These are phyloP conservation scores for Suillus plorans DNA, from an alignment of 768 basidiomycete genomes.

Conservation along the genomic window DNA sequence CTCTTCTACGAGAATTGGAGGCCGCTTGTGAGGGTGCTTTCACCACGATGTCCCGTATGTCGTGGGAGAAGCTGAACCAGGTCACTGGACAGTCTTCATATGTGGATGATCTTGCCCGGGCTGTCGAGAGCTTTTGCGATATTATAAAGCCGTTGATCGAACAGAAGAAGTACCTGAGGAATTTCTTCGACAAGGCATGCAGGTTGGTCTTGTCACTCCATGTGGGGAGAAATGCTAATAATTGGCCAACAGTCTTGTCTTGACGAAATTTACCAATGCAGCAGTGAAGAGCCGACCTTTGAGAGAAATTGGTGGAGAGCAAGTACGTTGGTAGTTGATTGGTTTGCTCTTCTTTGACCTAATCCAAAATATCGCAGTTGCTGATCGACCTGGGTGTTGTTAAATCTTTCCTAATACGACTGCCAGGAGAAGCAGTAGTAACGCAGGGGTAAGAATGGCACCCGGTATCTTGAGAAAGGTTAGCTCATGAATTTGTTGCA, in stretches of 20 bases:
- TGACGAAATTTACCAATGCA: slow-evolving; percentile 86
- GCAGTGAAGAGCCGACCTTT: slow-evolving; percentile 90
- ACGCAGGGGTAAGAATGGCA: slow-evolving; percentile 49
- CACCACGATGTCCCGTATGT: slow-evolving; percentile 68
- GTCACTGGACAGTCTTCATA: slow-evolving; percentile 89
- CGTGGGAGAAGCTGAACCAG: slow-evolving; percentile 77
- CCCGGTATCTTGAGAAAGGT: slow-evolving; percentile 5
- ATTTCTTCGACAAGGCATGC: slow-evolving; percentile 90
- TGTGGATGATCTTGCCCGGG: slow-evolving; percentile 70
- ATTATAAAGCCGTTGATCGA: slow-evolving; percentile 79
- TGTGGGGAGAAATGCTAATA: background rate
- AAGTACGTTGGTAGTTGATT: slow-evolving; percentile 45
- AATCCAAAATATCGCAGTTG: slow-evolving; percentile 45
- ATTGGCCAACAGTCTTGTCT: slow-evolving; percentile 55
- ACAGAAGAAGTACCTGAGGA: slow-evolving; percentile 92
- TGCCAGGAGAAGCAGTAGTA: slow-evolving; percentile 71
- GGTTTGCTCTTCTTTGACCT: background rate
- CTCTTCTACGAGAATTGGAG: slow-evolving; percentile 85
- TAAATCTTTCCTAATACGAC: slow-evolving; percentile 76
- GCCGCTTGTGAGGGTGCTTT: slow-evolving; percentile 78
- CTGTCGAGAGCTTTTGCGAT: slow-evolving; percentile 75
- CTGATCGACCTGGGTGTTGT: slow-evolving; percentile 88
- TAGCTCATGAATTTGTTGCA: slow-evolving; percentile 13
- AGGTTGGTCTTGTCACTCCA: slow-evolving; percentile 50
- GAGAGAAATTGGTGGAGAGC: slow-evolving; percentile 92